Base-by-base conservation (phyloP, 1,284 basidiomycete species). In the Vanrija pseudolonga region DNA sequence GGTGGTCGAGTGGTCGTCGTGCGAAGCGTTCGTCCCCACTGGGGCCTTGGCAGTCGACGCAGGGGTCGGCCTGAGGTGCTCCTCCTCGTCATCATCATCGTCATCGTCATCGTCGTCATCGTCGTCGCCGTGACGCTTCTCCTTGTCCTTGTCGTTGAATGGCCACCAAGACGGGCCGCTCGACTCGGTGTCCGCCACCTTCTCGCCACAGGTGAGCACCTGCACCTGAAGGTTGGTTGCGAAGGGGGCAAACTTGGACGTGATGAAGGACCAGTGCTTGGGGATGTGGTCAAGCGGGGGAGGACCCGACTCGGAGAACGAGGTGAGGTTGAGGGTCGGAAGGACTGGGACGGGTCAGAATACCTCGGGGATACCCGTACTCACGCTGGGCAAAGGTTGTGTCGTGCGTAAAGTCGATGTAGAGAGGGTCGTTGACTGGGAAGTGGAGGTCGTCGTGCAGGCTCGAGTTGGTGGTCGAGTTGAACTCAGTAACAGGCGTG, bases 221-320 rank as follows among this genome's bases (percentile, higher is more conserved):
- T 87, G 85, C 4, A 82, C 81, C 44, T 85, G 81, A 22, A 86
- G 74, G 67, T 79, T 79, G 45, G 77, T 76, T 0, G 79, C 83
- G 66, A 87, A 86, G 0, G 85, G 74, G 46, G 64, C 66, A 53
- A 74, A 68, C 71, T 74, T 72, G 22, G 74, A 73, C 0, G 74
- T 61, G 19, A 71, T 60, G 57, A 75, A 77, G 0, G 72, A 69
- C 59, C 81, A 80, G 51, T 83, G 71, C 42, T 77, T 72, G 0
- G 83, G 83, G 28, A 91, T 90, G 67, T 86, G 86, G 53, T 84
- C 84, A 9, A 82, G 80, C 0, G 89, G 88, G 2, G 89, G 79
- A 0, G 87, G 84, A 0, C 88, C 89, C 28, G 74, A 72, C 20
- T 78, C 78, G 7, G 87, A 84, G 52, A 92, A 86, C 18, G 77